Conservation (phyloP, 805 yeast genomes). For the Candida qinlingensis region DNA sequence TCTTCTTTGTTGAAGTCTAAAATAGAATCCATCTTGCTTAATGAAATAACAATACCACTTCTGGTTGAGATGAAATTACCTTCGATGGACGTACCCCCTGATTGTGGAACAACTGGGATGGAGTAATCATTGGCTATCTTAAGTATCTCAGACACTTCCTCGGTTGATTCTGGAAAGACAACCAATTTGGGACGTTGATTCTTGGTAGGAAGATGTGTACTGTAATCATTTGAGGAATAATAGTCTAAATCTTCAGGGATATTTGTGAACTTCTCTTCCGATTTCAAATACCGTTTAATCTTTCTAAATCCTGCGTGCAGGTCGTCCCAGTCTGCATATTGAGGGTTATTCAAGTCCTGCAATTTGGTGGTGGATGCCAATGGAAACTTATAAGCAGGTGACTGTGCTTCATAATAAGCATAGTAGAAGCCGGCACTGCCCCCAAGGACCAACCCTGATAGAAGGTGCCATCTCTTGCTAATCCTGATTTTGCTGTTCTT, state of each 20-base stretch:
- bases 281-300: constrained; percentile 10
- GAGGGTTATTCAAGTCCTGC: constrained; percentile 10
- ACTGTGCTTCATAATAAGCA: constrained; percentile 11
- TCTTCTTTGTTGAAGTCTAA: constrained; percentile 54
- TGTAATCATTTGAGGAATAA: constrained; percentile 45
- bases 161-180: constrained; percentile 49
- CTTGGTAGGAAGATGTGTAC: constrained; percentile 47
- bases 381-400: constrained; percentile 15
- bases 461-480: constrained; percentile 4
- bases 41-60: constrained; percentile 52
- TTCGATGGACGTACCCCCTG: constrained; percentile 64
- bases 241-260: constrained; percentile 29
- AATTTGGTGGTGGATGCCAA: constrained; percentile 15
- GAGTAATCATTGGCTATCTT: constrained; percentile 46
- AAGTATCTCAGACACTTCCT: constrained; percentile 50
- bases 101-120: constrained; percentile 58
- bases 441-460: constrained; percentile 10
- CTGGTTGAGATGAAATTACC: constrained; percentile 63
- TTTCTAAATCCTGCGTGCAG: constrained; percentile 7
- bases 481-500: background rate
- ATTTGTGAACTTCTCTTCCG: constrained; percentile 25
- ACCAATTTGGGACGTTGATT: constrained; percentile 30
- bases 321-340: constrained; percentile 14
- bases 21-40: constrained; percentile 55
- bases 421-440: constrained; percentile 8